A percentile compares a stretch with the other conserved stretches of the same genome.
Evolutionary conservation across 2,329 filamentous ascomycete species (phyloP).

Genomic region (Torrubiella hemipterigena): DNA sequence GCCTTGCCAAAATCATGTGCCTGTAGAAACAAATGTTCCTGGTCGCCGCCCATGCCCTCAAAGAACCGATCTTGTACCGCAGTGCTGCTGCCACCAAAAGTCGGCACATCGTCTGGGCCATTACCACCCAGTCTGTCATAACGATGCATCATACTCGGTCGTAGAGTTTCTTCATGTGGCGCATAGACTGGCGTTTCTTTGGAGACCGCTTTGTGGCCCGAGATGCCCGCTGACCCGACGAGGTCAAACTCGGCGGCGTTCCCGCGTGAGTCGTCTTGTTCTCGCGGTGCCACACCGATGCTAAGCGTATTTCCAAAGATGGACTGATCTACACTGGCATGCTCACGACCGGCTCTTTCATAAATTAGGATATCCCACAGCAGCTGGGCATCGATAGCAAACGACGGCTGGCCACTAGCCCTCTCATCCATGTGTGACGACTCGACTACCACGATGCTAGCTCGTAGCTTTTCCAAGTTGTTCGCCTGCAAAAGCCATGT

Average conservation of each 20-base stretch:
- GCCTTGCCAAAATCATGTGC: conserved; percentile 21
- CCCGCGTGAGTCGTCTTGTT: conserved; percentile 3
- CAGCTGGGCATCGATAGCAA: conserved; percentile 20
- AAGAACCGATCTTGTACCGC: conserved; percentile 11
- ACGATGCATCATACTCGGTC: conserved; percentile 1
- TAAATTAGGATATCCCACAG: conserved; percentile 24
- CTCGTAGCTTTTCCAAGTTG: conserved; percentile 17
- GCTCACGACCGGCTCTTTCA: conserved; percentile 16
- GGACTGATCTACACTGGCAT: conserved; percentile 11
- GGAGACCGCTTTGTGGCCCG: conserved; percentile 23
- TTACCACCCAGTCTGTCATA: background rate
- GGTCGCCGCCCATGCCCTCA: conserved; percentile 10
- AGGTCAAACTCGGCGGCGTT: conserved; percentile 20
- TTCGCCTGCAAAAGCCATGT: conserved; percentile 7
- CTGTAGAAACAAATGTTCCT: conserved; percentile 19
- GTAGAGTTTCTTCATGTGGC: conserved; percentile 13
- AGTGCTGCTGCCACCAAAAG: conserved; percentile 2
- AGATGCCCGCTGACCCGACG: conserved; percentile 24
- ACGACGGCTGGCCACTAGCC: conserved; percentile 5
- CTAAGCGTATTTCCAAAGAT: conserved; percentile 11
- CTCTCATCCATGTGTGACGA: background rate
- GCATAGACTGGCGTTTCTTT: conserved; percentile 20
- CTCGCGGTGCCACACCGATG: conserved; percentile 1
- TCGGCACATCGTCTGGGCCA: background rate
- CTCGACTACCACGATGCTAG: conserved; percentile 15